Conservation (phyloP, 805 yeast genomes). For the Metschnikowia santaceciliae region DNA sequence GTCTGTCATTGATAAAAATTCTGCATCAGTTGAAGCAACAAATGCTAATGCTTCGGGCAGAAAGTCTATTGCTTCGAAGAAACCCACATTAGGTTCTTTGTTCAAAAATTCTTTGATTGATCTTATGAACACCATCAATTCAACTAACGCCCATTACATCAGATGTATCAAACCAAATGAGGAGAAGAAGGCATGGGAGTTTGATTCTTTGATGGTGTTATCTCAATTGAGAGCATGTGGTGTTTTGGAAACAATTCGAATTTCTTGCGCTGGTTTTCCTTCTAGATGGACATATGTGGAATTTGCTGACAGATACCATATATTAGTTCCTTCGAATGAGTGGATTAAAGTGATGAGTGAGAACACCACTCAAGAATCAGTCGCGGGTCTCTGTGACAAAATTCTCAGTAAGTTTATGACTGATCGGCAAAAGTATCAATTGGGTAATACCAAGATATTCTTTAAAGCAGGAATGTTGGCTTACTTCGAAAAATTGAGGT, state of each 20-base stretch:
- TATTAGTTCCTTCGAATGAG: slow-evolving; percentile 66
- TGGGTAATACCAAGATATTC: slow-evolving; percentile 91
- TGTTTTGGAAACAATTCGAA: slow-evolving; percentile 93
- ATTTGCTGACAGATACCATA: slow-evolving; percentile 84
- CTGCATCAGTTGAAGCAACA: slow-evolving; percentile 45
- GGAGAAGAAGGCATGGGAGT: slow-evolving; percentile 91
- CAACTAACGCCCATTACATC: slow-evolving; percentile 94
- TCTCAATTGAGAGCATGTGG: slow-evolving; percentile 97
- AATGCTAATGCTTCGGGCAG: slow-evolving; percentile 26
- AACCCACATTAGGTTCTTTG: slow-evolving; percentile 93
- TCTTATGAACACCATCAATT: slow-evolving; percentile 85
- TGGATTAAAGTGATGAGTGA: slow-evolving; percentile 59
- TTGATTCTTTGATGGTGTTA: slow-evolving; percentile 91
- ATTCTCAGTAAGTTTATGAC: slow-evolving; percentile 64
- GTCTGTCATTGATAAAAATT: slow-evolving; percentile 56
- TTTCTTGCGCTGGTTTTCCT: slow-evolving; percentile 97
- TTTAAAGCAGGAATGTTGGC: slow-evolving; percentile 97
- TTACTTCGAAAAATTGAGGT: slow-evolving; percentile 76
- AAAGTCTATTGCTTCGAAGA: slow-evolving; percentile 52
- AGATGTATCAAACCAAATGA: slow-evolving; percentile 98
- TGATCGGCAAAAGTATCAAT: slow-evolving; percentile 69
- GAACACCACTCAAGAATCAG: slow-evolving; percentile 50
- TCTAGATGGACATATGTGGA: slow-evolving; percentile 93
- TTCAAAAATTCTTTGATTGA: slow-evolving; percentile 90
- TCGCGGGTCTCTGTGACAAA: slow-evolving; percentile 60